Conservation (phyloP, 176 grass and related monocot genomes). For the Carex kokanica region DNA sequence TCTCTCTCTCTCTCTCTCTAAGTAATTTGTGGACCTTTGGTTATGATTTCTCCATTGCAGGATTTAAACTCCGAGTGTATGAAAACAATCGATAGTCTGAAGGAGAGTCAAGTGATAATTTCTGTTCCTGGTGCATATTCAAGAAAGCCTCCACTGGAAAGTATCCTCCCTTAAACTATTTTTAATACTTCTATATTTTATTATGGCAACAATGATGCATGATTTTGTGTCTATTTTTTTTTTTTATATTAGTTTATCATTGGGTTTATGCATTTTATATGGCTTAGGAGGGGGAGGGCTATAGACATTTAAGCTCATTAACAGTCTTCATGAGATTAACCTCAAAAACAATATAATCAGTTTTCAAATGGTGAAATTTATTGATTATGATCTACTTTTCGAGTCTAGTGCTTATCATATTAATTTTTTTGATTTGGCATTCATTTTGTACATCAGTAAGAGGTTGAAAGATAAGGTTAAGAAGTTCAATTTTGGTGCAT, state of each 20-base stretch:
- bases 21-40: not conserved
- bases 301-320: not conserved
- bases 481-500: not conserved
- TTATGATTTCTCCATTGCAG: constrained; percentile 33
- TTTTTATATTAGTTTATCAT: not conserved
- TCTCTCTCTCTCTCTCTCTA: not conserved
- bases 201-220: not conserved
- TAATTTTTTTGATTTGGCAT: not conserved
- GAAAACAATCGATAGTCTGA: constrained; percentile 33
- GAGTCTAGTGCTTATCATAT: not conserved
- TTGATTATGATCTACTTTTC: constrained; percentile 5
- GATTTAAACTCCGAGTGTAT: constrained; percentile 32
- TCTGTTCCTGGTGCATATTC: constrained; percentile 84
- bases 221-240: not conserved
- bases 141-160: constrained; percentile 74
- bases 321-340: not conserved
- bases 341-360: not conserved
- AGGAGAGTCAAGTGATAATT: constrained; percentile 61
- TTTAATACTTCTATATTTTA: not conserved
- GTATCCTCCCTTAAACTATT: constrained; percentile 57
- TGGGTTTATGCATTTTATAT: not conserved
- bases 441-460: not conserved
- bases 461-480: constrained; percentile 1
- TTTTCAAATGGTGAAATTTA: not conserved
- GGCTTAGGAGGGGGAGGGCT: not conserved